Evolutionary conservation across 148 eudicot genomes (phyloP).

Genomic region (Rheum nobile): DNA sequence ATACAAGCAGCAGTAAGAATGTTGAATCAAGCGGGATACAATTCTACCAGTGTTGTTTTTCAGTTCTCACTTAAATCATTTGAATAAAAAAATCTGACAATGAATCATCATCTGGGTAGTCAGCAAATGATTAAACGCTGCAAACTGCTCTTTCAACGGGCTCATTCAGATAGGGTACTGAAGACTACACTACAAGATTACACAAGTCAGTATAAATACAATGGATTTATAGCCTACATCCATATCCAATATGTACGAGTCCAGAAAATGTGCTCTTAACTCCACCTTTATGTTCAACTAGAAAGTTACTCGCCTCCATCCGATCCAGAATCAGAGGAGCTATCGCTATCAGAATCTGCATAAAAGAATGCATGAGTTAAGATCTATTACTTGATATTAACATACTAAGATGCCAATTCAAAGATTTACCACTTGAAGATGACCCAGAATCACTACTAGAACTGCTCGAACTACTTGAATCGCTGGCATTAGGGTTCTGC

Average conservation of each 20-base stretch:
- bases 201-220: background rate
- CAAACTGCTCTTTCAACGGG: background rate
- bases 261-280: constrained; percentile 2
- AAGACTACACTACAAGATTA: background rate
- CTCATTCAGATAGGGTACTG: background rate
- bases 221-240: background rate
- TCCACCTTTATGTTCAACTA: background rate
- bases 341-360: constrained; percentile 81
- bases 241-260: background rate
- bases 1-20: background rate
- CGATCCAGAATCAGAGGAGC: constrained; percentile 53
- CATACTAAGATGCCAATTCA: constrained; percentile 14
- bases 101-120: background rate
- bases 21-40: background rate
- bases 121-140: background rate
- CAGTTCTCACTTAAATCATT: background rate
- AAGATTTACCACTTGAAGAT: constrained; percentile 53
- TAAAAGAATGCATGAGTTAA: background rate
- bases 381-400: background rate
- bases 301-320: constrained; percentile 39
- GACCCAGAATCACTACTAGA: constrained; percentile 91
- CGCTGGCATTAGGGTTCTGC: constrained; percentile 40
- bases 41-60: background rate
- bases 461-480: constrained; percentile 88
- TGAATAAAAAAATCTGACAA: background rate